Conservation (phyloP, 106 monocot genomes). For the Dactylorhiza incarnata region DNA sequence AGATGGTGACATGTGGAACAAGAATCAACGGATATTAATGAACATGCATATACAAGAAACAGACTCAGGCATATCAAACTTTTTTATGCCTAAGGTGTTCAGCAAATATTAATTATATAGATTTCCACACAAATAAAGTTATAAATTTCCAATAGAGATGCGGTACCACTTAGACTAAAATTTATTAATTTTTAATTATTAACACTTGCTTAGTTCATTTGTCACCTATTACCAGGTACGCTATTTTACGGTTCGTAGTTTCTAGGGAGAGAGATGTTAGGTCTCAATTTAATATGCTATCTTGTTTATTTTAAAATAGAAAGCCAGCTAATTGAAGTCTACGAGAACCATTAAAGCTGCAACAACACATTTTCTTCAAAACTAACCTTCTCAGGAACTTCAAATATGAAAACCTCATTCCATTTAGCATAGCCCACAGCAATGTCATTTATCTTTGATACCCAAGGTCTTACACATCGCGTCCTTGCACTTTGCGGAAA, state of each 20-base stretch:
- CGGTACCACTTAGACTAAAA: background rate
- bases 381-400: constrained; percentile 81
- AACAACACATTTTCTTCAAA: background rate
- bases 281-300: background rate
- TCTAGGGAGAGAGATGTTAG: background rate
- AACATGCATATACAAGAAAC: background rate
- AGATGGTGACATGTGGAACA: too few species aligned
- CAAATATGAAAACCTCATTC: constrained; percentile 98
- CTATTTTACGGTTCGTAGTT: background rate
- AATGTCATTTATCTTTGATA: constrained; percentile 25
- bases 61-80: background rate
- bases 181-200: background rate
- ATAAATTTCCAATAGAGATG: background rate
- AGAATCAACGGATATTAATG: too few species aligned
- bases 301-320: background rate
- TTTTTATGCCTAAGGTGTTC: background rate
- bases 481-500: constrained; percentile 99
- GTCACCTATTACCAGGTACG: background rate
- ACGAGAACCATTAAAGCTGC: background rate
- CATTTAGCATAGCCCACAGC: constrained; percentile 54
- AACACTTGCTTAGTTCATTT: background rate
- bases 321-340: background rate
- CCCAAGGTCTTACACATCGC: constrained; percentile 52
- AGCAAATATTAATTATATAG: background rate
- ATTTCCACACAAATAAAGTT: too few species aligned